These are phyloP conservation scores for Metschnikowia gelsemii DNA, from an alignment of 805 yeast species.

Conservation along the genomic window DNA sequence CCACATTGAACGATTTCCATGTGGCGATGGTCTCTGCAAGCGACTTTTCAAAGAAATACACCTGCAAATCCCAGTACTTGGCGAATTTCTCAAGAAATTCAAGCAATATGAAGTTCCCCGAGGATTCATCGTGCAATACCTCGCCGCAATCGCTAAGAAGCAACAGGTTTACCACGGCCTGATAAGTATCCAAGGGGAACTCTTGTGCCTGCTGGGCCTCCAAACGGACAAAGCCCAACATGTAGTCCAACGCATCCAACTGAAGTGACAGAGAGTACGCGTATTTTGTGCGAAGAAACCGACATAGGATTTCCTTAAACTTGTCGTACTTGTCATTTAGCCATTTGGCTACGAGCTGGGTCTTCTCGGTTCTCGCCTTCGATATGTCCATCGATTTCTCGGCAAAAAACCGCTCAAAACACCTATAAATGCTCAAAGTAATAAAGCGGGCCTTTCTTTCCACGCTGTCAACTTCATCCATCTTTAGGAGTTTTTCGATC, in stretches of 20 bases:
- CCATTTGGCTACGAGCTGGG: conserved; percentile 59
- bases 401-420: conserved; percentile 50
- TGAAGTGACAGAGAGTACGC: conserved; percentile 52
- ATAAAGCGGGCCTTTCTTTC: conserved; percentile 41
- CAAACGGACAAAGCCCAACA: conserved; percentile 52
- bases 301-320: conserved; percentile 47
- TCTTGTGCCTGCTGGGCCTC: conserved; percentile 56
- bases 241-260: conserved; percentile 52
- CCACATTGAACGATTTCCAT: background rate
- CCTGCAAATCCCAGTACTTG: conserved; percentile 75
- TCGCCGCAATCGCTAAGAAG: conserved; percentile 34
- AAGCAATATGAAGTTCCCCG: conserved; percentile 46
- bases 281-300: conserved; percentile 38
- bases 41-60: conserved; percentile 57
- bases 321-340: conserved; percentile 54
- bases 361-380: conserved; percentile 43
- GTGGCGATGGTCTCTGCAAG: conserved; percentile 13
- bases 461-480: conserved; percentile 21
- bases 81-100: conserved; percentile 58
- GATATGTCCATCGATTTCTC: conserved; percentile 33
- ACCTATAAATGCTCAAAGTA: conserved; percentile 41
- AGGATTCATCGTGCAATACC: conserved; percentile 45
- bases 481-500: conserved; percentile 20
- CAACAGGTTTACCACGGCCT: conserved; percentile 36
- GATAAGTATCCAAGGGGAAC: conserved; percentile 60